A percentile compares a stretch with the other conserved stretches of the same genome.
These are phyloP conservation scores for Prunella vulgaris DNA, from an alignment of 257 asterid species.

Conservation along the genomic window DNA sequence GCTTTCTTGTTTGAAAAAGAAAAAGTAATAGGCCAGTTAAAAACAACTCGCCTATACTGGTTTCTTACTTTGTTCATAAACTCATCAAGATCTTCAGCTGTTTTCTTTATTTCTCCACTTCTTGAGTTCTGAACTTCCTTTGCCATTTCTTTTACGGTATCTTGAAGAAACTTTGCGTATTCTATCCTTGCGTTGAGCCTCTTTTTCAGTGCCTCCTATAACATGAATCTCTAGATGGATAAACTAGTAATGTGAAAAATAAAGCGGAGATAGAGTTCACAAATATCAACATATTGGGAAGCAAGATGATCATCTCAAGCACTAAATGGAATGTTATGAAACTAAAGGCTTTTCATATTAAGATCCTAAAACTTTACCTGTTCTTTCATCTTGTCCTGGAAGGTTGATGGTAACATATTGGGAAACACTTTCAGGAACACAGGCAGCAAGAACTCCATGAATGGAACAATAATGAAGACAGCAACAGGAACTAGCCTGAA, in stretches of 20 bases:
- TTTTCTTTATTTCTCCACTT: slow-evolving; percentile 82
- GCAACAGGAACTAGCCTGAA: slow-evolving; percentile 98
- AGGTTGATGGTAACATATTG: slow-evolving; percentile 94
- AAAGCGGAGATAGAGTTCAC: neutral
- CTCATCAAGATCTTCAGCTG: slow-evolving; percentile 97
- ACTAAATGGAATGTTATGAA: neutral
- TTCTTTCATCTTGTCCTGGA: slow-evolving; percentile 99
- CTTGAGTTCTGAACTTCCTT: slow-evolving; percentile 89
- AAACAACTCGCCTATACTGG: neutral
- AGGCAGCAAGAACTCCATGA: slow-evolving; percentile 95
- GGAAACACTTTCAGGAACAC: slow-evolving; percentile 91
- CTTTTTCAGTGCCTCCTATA: slow-evolving; percentile 79
- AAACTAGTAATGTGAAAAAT: neutral
- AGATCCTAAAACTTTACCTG: slow-evolving; percentile 48
- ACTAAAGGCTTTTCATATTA: slow-evolving; percentile 1
- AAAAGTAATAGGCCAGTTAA: neutral
- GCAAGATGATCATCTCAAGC: slow-evolving; percentile 9
- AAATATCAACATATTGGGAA: neutral
- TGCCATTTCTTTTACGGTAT: slow-evolving; percentile 96
- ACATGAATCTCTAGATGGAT: slow-evolving; percentile 17
- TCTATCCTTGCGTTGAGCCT: slow-evolving; percentile 83
- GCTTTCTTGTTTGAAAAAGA: slow-evolving; percentile 3
- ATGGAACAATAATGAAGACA: slow-evolving; percentile 86
- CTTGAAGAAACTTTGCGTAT: slow-evolving; percentile 98
- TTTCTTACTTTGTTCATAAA: slow-evolving; percentile 73